Base-by-base conservation (phyloP, 169 alveolate genomes). In the Cyclospora cayetanensis region DNA sequence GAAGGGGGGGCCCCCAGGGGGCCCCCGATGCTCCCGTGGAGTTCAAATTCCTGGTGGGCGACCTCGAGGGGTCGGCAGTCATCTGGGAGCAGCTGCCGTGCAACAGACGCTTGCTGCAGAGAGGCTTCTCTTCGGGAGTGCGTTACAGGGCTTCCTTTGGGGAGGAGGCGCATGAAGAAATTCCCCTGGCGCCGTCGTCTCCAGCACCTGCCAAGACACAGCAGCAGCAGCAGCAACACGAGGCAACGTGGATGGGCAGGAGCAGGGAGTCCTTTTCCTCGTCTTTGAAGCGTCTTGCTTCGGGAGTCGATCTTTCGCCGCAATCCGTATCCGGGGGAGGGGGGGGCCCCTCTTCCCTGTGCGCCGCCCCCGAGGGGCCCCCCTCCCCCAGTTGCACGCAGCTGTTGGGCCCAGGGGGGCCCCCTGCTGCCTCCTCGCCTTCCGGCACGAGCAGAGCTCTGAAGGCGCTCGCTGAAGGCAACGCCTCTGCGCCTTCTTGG, bases 191-290 rank as follows among this genome's bases (percentile, higher is more conserved):
- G 79, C 79, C 27, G 39, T 39, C 29, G 72, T 18, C 35, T 25
- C 12, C 72, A 2, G n/a, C n/a, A n/a, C n/a, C n/a, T n/a, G n/a
- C n/a, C n/a, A n/a, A 66, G 79, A 41, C 29, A 25, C 79, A 66
- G 79, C 79, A 66, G 79, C 84, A 22, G 63, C 29, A 22, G 84
- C 84, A 74, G 84, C 84, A 37, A 63, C 84, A 41, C 25, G 84
- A 74, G 29, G 84, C 84, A 22, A 41, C 84, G 22, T 74, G 84
- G 84, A 74, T 74, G 84, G 84, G 84, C 22, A 55, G 84, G 9
- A 5, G 65, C 9, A 4, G 63, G 22, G 84, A 74, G 25, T 37
- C 65, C 37, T 74, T 74, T 63, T 74, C 84, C 42, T 74, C 84
- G 31, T 74, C 84, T 18, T 63, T 74, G n/a, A 74, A 41, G 63